phyloP scores from a whole-genome alignment of 768 basidiomycete species.

The Kwoniella sp. region DNA sequence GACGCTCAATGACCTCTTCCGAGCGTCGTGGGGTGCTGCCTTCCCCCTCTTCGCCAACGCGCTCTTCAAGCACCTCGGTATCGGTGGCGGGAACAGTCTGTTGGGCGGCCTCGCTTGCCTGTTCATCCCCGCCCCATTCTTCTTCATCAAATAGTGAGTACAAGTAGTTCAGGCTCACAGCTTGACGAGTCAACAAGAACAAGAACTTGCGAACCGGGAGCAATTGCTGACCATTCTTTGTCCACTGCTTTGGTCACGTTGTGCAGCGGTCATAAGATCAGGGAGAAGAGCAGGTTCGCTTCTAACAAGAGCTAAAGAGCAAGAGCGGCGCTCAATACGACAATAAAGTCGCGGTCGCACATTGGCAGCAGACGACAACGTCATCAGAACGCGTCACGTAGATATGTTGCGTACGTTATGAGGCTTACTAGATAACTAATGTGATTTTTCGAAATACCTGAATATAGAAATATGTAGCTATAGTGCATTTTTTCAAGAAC shows the following conservation, averaged over 20 bases:
- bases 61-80: slow-evolving; percentile 24
- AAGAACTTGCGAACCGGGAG: too few species aligned
- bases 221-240: too few species aligned
- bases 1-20: slow-evolving; percentile 27
- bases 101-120: slow-evolving; percentile 19
- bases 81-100: slow-evolving; percentile 21
- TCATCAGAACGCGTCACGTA: neutral
- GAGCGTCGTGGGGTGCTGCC: slow-evolving; percentile 25
- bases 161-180: neutral
- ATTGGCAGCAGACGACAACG: too few species aligned
- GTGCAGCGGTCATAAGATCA: slow-evolving; percentile 21
- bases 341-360: too few species aligned
- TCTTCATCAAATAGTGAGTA: slow-evolving; percentile 34
- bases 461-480: slow-evolving; percentile 3
- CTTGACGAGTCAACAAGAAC: neutral
- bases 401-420: neutral
- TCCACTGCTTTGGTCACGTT: neutral
- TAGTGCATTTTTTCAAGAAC: slow-evolving; percentile 8
- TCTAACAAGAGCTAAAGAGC: slow-evolving; percentile 17
- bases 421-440: too few species aligned
- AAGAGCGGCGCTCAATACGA: neutral
- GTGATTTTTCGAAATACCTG: neutral
- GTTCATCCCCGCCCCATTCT: slow-evolving; percentile 30
- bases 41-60: slow-evolving; percentile 28
- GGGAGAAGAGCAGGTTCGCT: slow-evolving; percentile 18